Percentiles rank a stretch among this genome's conserved stretches.
phyloP scores from a whole-genome alignment of 345 rosid genomes.

The Camelina neglecta region DNA sequence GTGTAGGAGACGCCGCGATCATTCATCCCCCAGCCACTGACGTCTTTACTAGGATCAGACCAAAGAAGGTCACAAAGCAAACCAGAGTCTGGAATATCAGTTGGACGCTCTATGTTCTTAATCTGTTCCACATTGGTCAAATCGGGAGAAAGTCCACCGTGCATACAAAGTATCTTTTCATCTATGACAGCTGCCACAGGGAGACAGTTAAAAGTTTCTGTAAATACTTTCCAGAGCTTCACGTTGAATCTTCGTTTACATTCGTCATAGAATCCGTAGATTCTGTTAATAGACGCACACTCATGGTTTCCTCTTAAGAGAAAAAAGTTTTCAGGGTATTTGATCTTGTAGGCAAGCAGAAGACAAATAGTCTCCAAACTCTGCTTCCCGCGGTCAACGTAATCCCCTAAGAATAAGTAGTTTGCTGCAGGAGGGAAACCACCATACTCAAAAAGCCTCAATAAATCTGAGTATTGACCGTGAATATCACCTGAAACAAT shows the following conservation, averaged over 20 bases:
- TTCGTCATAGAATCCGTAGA: conserved; percentile 42
- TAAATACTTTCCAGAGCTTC: conserved; percentile 43
- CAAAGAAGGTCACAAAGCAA: conserved; percentile 67
- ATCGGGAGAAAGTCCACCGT: conserved; percentile 67
- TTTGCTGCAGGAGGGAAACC: conserved; percentile 60
- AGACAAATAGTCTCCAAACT: conserved; percentile 43
- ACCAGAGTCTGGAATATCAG: conserved; percentile 62
- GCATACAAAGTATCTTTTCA: conserved; percentile 69
- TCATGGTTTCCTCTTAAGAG: conserved; percentile 41
- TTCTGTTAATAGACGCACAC: conserved; percentile 44
- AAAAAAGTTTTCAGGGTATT: conserved; percentile 40
- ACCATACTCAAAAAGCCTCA: conserved; percentile 59
- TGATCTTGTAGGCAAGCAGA: conserved; percentile 41
- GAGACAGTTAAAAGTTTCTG: conserved; percentile 44
- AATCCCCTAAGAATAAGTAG: conserved; percentile 44
- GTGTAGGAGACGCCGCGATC: conserved; percentile 66
- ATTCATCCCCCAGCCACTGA: conserved; percentile 64
- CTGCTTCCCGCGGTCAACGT: conserved; percentile 39
- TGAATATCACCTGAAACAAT: conserved; percentile 53
- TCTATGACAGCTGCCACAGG: conserved; percentile 64
- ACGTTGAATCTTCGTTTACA: conserved; percentile 44
- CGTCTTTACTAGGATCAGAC: conserved; percentile 62
- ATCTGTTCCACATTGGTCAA: conserved; percentile 53
- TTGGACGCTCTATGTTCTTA: conserved; percentile 52
- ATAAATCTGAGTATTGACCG: conserved; percentile 45